Evolutionary conservation across 306 rosid species (phyloP).

Genomic region (Pterocarpus macrocarpus): DNA sequence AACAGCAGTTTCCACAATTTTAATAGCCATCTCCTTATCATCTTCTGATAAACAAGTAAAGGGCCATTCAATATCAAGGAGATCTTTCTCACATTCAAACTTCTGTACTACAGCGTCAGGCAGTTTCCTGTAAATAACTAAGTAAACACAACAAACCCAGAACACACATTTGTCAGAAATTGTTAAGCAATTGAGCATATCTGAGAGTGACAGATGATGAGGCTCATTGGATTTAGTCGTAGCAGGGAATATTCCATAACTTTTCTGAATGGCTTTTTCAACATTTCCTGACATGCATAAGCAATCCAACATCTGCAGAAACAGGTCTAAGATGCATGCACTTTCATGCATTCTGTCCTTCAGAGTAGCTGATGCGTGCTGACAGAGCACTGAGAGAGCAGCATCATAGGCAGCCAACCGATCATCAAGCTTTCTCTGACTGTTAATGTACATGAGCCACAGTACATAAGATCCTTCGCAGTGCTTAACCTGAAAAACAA

Average conservation of each 20-base stretch:
- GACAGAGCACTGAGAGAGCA: conserved; percentile 76
- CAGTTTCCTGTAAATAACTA: conserved; percentile 90
- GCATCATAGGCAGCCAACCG: conserved; percentile 72
- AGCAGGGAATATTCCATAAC: conserved; percentile 59
- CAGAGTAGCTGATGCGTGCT: conserved; percentile 55
- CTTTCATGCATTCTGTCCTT: conserved; percentile 64
- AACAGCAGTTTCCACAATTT: conserved; percentile 71
- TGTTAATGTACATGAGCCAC: conserved; percentile 94
- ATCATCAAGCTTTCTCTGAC: conserved; percentile 73
- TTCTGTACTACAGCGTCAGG: conserved; percentile 80
- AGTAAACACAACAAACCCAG: conserved; percentile 93
- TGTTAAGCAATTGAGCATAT: conserved; percentile 76
- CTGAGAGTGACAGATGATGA: conserved; percentile 61
- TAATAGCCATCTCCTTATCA: conserved; percentile 73
- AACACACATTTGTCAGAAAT: conserved; percentile 91
- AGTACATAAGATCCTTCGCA: conserved; percentile 79
- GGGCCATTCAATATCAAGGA: conserved; percentile 83
- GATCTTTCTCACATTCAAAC: conserved; percentile 89
- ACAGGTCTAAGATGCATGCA: conserved; percentile 86
- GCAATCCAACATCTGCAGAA: conserved; percentile 89
- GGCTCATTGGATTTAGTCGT: conserved; percentile 60
- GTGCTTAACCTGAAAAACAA: conserved; percentile 78
- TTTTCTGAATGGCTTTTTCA: conserved; percentile 76
- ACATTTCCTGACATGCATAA: conserved; percentile 87
- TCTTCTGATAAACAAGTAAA: conserved; percentile 57